Evolutionary conservation across 2,329 filamentous ascomycete species (phyloP).

Genomic region (Fusarium torulosum): DNA sequence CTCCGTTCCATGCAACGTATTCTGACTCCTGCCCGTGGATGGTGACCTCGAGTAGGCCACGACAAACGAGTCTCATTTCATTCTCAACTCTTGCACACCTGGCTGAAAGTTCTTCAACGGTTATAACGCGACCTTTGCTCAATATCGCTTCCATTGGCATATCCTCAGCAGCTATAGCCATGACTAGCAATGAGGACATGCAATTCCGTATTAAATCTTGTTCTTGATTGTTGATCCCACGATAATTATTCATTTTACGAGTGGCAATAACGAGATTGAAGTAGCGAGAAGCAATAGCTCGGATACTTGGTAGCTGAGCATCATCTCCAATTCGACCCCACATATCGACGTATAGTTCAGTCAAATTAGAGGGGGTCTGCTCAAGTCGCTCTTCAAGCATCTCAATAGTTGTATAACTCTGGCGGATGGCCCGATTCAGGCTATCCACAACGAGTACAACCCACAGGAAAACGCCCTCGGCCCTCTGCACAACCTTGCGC

Average conservation of each 20-base stretch:
- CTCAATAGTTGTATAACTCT: rapidly evolving
- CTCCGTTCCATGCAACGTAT: neutral
- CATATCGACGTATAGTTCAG: neutral
- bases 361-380: neutral
- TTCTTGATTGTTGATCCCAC: rapidly evolving
- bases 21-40: too few species aligned
- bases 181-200: neutral
- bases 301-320: neutral
- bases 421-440: neutral
- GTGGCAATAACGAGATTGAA: neutral
- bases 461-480: neutral
- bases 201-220: rapidly evolving
- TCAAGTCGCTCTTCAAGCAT: neutral
- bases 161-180: neutral
- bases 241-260: rapidly evolving
- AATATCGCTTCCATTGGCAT: rapidly evolving
- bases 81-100: rapidly evolving
- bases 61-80: neutral
- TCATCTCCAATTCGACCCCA: constrained; percentile 1
- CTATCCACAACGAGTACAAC: neutral
- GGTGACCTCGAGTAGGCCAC: neutral
- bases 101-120: rapidly evolving
- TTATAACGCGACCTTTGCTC: rapidly evolving
- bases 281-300: neutral
- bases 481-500: neutral